Percentiles rank a stretch among this genome's conserved stretches.
Evolutionary conservation across 2,329 filamentous ascomycete species (phyloP).

Genomic region (Zymoseptoria tritici): DNA sequence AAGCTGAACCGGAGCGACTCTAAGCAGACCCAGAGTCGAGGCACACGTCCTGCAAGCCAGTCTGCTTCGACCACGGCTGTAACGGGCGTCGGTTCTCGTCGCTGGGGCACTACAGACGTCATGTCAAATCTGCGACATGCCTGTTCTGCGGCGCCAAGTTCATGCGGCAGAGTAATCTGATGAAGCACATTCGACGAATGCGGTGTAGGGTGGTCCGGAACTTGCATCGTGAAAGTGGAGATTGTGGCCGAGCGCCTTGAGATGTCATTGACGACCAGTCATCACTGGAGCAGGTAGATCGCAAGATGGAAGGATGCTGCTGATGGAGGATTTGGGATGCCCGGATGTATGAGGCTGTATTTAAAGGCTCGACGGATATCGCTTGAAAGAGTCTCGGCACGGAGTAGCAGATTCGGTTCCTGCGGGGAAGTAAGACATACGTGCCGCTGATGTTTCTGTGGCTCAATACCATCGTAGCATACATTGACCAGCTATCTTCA

Average conservation of each 20-base stretch:
- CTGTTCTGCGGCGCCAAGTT: slow-evolving; percentile 2
- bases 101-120: slow-evolving; percentile 4
- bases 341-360: not conserved
- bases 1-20: not conserved
- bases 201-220: not conserved
- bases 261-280: not conserved
- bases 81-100: slow-evolving; percentile 2
- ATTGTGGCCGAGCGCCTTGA: not conserved
- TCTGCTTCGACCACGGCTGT: slow-evolving; percentile 6
- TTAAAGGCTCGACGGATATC: not conserved
- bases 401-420: not conserved
- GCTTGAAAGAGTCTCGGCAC: not conserved
- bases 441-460: not conserved
- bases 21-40: not conserved
- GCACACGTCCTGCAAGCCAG: not conserved
- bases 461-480: not conserved
- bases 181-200: not conserved
- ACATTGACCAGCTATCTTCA: not conserved
- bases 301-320: not conserved
- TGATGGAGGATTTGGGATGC: not conserved
- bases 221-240: not conserved
- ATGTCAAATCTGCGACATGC: not conserved
- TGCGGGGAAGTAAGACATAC: not conserved
- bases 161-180: slow-evolving; percentile 6
- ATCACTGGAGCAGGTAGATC: not conserved